Evolutionary conservation across 2,329 filamentous ascomycete species (phyloP).

Genomic region (Chaetomiaceae sp.): DNA sequence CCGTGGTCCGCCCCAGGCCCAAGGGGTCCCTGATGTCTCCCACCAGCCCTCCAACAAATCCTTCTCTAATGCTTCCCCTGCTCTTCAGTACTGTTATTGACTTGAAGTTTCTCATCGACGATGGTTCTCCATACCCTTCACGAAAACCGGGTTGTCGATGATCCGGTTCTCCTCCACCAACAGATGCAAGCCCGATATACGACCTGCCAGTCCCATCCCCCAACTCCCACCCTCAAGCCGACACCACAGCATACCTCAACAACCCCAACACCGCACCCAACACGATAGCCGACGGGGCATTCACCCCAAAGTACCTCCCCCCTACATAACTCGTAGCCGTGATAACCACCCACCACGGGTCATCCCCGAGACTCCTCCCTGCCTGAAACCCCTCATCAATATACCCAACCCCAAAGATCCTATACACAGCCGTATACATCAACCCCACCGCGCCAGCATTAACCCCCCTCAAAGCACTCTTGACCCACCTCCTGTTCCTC

Average conservation of each 20-base stretch:
- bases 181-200: no score
- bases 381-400: conserved; percentile 44
- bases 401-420: conserved; percentile 56
- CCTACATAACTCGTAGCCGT: conserved; percentile 45
- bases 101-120: no score
- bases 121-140: no score
- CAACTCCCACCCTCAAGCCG: no score
- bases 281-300: conserved; percentile 41
- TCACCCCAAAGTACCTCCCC: conserved; percentile 44
- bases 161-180: no score
- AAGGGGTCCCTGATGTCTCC: no score
- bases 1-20: no score
- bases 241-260: conserved; percentile 43
- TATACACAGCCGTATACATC: conserved; percentile 61
- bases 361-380: conserved; percentile 51
- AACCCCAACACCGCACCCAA: conserved; percentile 44
- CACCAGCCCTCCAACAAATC: no score
- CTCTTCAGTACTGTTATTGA: no score
- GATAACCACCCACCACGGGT: conserved; percentile 62
- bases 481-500: conserved; percentile 43
- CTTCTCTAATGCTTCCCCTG: no score
- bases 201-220: no score
- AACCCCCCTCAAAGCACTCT: conserved; percentile 48
- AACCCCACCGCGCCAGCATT: conserved; percentile 59
- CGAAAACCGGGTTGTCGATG: no score